Evolutionary conservation across 306 rosid species (phyloP).

Genomic region (Cyamopsis tetragonoloba): DNA sequence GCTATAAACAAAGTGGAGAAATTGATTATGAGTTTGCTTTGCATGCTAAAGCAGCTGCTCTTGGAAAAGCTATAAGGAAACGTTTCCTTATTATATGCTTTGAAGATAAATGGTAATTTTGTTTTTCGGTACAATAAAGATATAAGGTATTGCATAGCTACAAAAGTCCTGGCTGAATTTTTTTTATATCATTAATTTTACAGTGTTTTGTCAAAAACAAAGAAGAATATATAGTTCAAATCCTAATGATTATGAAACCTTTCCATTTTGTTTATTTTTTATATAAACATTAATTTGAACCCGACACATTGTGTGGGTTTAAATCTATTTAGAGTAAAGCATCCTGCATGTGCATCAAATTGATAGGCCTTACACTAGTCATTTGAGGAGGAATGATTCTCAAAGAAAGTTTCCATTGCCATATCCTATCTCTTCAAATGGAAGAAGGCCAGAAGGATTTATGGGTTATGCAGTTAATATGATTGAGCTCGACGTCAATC

Average conservation of each 20-base stretch:
- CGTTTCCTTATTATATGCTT: constrained; percentile 50
- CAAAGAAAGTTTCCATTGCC: constrained; percentile 49
- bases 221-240: too few relatives aligned
- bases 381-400: constrained; percentile 22
- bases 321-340: too few relatives aligned
- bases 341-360: not conserved
- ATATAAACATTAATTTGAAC: too few relatives aligned
- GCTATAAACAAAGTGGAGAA: constrained; percentile 34
- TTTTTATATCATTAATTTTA: too few relatives aligned
- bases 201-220: too few relatives aligned
- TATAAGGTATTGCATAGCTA: too few relatives aligned
- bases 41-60: constrained; percentile 38
- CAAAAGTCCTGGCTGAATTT: too few relatives aligned
- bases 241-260: too few relatives aligned
- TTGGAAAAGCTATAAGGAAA: constrained; percentile 29
- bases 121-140: too few relatives aligned
- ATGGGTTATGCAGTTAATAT: constrained; percentile 63
- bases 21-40: constrained; percentile 38
- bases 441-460: constrained; percentile 46
- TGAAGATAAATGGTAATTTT: constrained; percentile 55
- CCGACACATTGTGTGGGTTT: too few relatives aligned
- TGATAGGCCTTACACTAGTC: constrained; percentile 44
- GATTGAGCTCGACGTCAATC: constrained; percentile 41
- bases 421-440: constrained; percentile 27
- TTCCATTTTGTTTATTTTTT: too few relatives aligned